These are phyloP conservation scores for Coffea eugenioides DNA, from an alignment of 257 asterid species.

Conservation along the genomic window DNA sequence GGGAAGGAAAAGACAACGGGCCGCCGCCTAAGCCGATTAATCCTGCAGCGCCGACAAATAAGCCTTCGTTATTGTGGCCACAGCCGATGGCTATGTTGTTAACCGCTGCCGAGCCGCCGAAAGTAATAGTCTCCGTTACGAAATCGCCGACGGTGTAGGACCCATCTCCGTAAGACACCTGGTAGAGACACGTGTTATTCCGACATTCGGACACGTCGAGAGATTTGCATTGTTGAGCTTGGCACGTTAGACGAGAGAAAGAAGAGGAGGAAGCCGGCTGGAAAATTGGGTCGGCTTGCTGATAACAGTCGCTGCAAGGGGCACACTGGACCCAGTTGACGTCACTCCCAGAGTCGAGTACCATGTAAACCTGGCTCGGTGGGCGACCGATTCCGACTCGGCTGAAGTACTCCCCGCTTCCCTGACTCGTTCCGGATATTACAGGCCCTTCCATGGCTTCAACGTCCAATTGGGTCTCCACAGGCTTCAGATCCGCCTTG, in stretches of 20 bases:
- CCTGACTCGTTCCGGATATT: slow-evolving; percentile 87
- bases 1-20: slow-evolving; percentile 68
- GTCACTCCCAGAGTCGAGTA: slow-evolving; percentile 90
- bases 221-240: slow-evolving; percentile 64
- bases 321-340: slow-evolving; percentile 95
- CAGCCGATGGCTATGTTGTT: slow-evolving; percentile 81
- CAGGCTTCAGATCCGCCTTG: slow-evolving; percentile 66
- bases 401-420: slow-evolving; percentile 95
- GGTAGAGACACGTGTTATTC: slow-evolving; percentile 68
- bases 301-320: slow-evolving; percentile 92
- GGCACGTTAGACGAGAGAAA: slow-evolving; percentile 64
- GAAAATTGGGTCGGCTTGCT: slow-evolving; percentile 94
- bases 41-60: slow-evolving; percentile 90
- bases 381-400: slow-evolving; percentile 86
- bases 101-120: slow-evolving; percentile 58
- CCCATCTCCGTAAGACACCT: slow-evolving; percentile 95
- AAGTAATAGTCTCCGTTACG: slow-evolving; percentile 68
- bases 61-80: slow-evolving; percentile 88
- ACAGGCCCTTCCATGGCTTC: slow-evolving; percentile 66
- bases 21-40: slow-evolving; percentile 95
- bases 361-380: slow-evolving; percentile 68
- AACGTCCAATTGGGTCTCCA: slow-evolving; percentile 46
- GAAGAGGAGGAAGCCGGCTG: slow-evolving; percentile 71
- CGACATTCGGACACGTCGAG: slow-evolving; percentile 84
- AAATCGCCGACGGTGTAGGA: slow-evolving; percentile 93